These are phyloP conservation scores for Trichoderma citrinoviride DNA, from an alignment of 2,329 filamentous ascomycete genomes.

Conservation along the genomic window DNA sequence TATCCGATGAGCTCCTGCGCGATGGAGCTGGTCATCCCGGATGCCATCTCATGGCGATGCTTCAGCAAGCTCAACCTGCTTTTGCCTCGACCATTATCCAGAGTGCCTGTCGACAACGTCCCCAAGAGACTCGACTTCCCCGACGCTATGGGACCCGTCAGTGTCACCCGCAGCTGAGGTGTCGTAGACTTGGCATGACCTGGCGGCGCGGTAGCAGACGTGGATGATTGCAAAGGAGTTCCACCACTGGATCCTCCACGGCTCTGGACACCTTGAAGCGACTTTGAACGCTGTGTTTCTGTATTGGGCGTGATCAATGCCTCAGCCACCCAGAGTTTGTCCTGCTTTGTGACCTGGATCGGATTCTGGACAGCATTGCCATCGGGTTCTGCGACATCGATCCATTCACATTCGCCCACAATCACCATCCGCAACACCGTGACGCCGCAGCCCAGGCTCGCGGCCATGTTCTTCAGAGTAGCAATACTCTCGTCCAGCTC, in stretches of 20 bases:
- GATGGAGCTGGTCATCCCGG: slow-evolving; percentile 90
- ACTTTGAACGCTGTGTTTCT: slow-evolving; percentile 34
- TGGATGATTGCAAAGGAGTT: not conserved
- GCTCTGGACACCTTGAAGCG: not conserved
- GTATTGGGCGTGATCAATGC: slow-evolving; percentile 78
- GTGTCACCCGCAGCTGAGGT: slow-evolving; percentile 78
- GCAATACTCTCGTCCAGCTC: slow-evolving; percentile 89
- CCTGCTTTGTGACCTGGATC: slow-evolving; percentile 33
- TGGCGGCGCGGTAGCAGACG: slow-evolving; percentile 31
- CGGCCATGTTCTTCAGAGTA: slow-evolving; percentile 86
- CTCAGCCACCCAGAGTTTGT: slow-evolving; percentile 82
- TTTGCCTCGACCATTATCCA: slow-evolving; percentile 90
- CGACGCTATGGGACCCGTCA: slow-evolving; percentile 85
- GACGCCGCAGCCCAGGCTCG: slow-evolving; percentile 82
- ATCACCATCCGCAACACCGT: slow-evolving; percentile 77
- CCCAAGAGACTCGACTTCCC: slow-evolving; percentile 92
- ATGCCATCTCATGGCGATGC: slow-evolving; percentile 88
- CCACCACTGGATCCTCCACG: not conserved
- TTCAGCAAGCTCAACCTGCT: slow-evolving; percentile 85
- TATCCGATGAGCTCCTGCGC: slow-evolving; percentile 94
- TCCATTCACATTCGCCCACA: slow-evolving; percentile 82
- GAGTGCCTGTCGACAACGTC: slow-evolving; percentile 78
- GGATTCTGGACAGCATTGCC: slow-evolving; percentile 29
- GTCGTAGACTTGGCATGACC: slow-evolving; percentile 52
- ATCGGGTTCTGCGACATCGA: slow-evolving; percentile 42